Conservation (phyloP, 164 flowering plant genomes). For the Macadamia tetraphylla region DNA sequence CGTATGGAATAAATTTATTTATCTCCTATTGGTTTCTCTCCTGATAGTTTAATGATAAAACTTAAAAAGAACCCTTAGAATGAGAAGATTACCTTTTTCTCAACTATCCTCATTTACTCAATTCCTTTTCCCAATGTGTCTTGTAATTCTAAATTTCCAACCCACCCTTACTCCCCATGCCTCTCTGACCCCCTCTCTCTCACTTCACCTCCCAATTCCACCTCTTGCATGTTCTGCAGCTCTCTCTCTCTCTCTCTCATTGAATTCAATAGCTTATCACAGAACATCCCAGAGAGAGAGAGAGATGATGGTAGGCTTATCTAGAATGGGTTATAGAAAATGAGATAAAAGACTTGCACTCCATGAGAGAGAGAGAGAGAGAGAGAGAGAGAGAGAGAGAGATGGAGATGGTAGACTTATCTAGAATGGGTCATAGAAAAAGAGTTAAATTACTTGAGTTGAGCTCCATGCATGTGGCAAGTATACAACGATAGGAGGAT, state of each 20-base stretch:
- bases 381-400: not conserved
- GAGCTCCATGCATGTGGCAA: too few relatives aligned
- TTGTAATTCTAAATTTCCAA: constrained; percentile 36
- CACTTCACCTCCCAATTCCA: not conserved
- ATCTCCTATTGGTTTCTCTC: constrained; percentile 18
- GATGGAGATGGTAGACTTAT: not conserved
- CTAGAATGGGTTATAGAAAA: not conserved
- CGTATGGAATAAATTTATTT: constrained; percentile 28
- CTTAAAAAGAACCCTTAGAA: not conserved
- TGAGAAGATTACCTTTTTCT: not conserved
- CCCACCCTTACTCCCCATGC: not conserved
- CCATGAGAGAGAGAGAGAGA: too few relatives aligned
- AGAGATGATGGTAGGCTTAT: not conserved
- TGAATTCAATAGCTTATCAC: not conserved
- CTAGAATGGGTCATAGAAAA: too few relatives aligned
- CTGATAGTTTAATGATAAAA: constrained; percentile 12
- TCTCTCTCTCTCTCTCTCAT: not conserved
- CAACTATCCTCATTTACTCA: constrained; percentile 24
- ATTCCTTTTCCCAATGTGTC: constrained; percentile 43
- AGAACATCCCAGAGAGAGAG: not conserved
- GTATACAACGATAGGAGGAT: not conserved
- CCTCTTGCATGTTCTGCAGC: too few relatives aligned
- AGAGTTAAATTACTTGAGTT: not conserved
- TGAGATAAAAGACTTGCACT: not conserved
- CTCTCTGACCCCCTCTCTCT: not conserved